Evolutionary conservation across 2,329 filamentous ascomycete genomes (phyloP).

Genomic region (Berkeleyomyces rouxiae): DNA sequence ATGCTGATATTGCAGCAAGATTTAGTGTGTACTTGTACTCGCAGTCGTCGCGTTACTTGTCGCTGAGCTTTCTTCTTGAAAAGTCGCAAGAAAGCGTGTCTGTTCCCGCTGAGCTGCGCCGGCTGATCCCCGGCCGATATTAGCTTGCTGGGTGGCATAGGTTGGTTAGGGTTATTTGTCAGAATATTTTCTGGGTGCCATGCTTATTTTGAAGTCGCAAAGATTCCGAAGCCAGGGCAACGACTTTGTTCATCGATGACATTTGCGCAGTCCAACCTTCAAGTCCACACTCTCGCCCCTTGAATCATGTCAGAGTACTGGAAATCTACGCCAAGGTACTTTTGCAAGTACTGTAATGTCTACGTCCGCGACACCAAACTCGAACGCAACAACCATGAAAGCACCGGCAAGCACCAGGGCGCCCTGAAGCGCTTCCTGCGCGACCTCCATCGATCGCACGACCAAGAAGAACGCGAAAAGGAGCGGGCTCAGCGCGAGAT

Average conservation of each 20-base stretch:
- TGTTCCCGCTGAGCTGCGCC: constrained; percentile 8
- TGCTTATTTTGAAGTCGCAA: too few species aligned
- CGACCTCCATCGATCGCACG: constrained; percentile 71
- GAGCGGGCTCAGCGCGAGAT: constrained; percentile 72
- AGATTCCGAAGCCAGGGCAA: background rate
- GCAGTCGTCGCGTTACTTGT: background rate
- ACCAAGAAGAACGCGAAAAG: constrained; percentile 64
- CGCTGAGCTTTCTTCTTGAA: background rate
- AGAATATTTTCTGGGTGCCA: too few species aligned
- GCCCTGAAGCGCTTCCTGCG: constrained; percentile 78
- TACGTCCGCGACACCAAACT: constrained; percentile 87
- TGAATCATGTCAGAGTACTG: constrained; percentile 80
- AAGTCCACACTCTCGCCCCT: background rate
- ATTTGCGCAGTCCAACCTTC: background rate
- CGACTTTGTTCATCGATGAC: background rate
- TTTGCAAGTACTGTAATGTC: constrained; percentile 91
- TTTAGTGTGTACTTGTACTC: background rate
- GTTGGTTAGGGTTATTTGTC: too few species aligned
- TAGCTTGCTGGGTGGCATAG: too few species aligned
- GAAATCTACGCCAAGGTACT: constrained; percentile 95
- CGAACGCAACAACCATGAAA: constrained; percentile 78
- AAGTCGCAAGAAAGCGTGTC: constrained; percentile 3
- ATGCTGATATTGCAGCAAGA: background rate
- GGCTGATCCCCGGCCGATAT: constrained; percentile 6
- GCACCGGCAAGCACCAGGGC: constrained; percentile 68